phyloP scores from a whole-genome alignment of 2,329 filamentous ascomycete genomes.

The Nakataea oryzae region DNA sequence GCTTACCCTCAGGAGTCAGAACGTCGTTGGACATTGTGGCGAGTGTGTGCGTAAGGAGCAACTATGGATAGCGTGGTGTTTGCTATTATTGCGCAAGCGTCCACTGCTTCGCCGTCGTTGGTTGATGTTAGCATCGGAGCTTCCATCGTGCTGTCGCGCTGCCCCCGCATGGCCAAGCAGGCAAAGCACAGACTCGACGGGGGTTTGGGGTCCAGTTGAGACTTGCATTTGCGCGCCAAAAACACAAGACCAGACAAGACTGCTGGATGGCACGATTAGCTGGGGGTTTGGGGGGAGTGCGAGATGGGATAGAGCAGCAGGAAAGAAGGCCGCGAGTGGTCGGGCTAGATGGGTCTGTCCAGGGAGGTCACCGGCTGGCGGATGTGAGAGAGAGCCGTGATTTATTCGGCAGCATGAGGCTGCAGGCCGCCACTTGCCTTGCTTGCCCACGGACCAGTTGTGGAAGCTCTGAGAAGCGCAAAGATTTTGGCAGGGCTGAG shows the following conservation, averaged over 20 bases:
- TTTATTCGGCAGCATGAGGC: slow-evolving; percentile 4
- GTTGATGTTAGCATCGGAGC: neutral
- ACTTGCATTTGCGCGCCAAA: neutral
- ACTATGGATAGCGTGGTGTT: neutral
- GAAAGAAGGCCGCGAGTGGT: neutral
- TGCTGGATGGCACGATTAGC: neutral
- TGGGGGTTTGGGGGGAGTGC: neutral
- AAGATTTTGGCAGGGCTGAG: slow-evolving; percentile 11
- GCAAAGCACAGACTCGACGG: neutral
- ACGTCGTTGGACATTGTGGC: slow-evolving; percentile 16
- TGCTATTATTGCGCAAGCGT: neutral
- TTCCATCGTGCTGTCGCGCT: neutral
- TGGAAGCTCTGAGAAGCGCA: slow-evolving; percentile 14
- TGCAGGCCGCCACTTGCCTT: slow-evolving; percentile 2
- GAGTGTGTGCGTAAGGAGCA: neutral
- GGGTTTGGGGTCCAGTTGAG: neutral
- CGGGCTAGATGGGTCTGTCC: neutral
- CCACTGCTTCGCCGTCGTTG: neutral
- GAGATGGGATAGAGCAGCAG: neutral
- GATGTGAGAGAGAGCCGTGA: slow-evolving; percentile 3
- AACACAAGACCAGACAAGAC: neutral
- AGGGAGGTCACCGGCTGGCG: neutral
- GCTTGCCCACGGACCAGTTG: neutral
- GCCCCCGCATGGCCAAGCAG: neutral
- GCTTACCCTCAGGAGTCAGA: slow-evolving; percentile 28